These are phyloP conservation scores for Neurospora terricola DNA, from an alignment of 495 filamentous ascomycete species.

Conservation along the genomic window DNA sequence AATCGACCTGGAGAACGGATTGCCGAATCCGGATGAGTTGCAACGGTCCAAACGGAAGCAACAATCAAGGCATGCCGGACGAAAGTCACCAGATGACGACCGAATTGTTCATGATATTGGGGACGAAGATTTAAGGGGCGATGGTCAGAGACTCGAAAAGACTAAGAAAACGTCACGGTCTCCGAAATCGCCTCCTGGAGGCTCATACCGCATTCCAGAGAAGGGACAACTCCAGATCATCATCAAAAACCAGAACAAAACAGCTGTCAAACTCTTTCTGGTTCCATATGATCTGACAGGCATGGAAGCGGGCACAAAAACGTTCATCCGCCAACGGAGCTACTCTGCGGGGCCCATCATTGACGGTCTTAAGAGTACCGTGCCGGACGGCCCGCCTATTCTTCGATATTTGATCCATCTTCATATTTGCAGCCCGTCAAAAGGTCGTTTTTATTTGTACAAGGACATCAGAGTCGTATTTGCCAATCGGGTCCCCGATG, in stretches of 20 bases:
- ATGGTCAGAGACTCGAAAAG: constrained; percentile 32
- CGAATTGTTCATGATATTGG: constrained; percentile 15
- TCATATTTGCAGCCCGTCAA: constrained; percentile 81
- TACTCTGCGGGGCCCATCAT: constrained; percentile 85
- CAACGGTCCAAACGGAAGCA: constrained; percentile 38
- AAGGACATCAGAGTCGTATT: constrained; percentile 92
- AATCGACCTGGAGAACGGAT: constrained; percentile 78
- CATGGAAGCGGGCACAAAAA: constrained; percentile 93
- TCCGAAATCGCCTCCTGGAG: constrained; percentile 64
- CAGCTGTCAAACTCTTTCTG: constrained; percentile 88
- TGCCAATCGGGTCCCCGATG: constrained; percentile 93
- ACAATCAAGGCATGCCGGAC: constrained; percentile 22
- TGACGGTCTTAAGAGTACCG: constrained; percentile 43
- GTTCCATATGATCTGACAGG: constrained; percentile 92
- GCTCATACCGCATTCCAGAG: constrained; percentile 89
- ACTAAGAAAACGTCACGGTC: constrained; percentile 55
- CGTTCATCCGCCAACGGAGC: constrained; percentile 89
- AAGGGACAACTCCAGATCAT: constrained; percentile 94
- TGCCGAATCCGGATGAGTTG: constrained; percentile 41
- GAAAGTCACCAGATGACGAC: constrained; percentile 19
- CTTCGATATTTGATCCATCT: constrained; percentile 89
- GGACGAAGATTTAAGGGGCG: constrained; percentile 25
- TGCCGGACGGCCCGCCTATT: constrained; percentile 39
- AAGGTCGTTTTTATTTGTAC: constrained; percentile 81
- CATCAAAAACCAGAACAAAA: constrained; percentile 95